Evolutionary conservation across 441 rosid genomes (phyloP).

Genomic region (Gossypium davidsonii): DNA sequence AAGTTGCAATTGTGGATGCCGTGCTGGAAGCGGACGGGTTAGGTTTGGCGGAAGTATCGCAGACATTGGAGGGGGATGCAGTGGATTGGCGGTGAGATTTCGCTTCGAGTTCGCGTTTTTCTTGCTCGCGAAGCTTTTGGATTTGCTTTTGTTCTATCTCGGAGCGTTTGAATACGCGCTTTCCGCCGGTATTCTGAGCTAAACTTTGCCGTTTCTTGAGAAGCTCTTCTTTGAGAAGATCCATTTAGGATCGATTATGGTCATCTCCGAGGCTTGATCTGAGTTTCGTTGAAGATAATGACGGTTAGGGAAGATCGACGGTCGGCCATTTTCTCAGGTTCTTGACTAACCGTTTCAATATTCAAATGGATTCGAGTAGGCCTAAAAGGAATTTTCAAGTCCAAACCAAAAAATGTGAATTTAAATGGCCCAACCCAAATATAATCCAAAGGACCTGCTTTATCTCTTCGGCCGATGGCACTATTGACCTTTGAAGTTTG

Average conservation of each 20-base stretch:
- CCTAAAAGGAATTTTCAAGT: neutral
- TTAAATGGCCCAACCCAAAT: neutral
- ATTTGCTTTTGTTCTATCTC: conserved; percentile 60
- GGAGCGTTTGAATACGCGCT: conserved; percentile 53
- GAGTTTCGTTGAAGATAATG: neutral
- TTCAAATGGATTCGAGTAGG: neutral
- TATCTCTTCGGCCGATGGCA: neutral
- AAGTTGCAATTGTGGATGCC: conserved; percentile 22
- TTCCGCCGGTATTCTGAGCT: conserved; percentile 50
- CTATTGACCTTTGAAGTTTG: neutral
- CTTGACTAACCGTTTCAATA: neutral
- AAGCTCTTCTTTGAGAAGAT: conserved; percentile 54
- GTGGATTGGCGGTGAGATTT: conserved; percentile 39
- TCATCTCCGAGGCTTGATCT: neutral
- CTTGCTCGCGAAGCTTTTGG: conserved; percentile 59
- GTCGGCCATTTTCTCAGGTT: neutral
- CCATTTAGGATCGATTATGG: conserved; percentile 36
- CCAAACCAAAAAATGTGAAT: neutral
- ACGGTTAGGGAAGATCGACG: neutral
- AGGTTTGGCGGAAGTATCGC: conserved; percentile 17
- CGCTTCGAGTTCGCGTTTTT: conserved; percentile 58
- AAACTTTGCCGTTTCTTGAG: conserved; percentile 50
- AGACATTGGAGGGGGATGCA: conserved; percentile 16
- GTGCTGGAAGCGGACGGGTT: conserved; percentile 14
- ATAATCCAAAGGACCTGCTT: neutral